Evolutionary conservation across 257 asterid genomes (phyloP).

Genomic region (Osmanthus fragrans): DNA sequence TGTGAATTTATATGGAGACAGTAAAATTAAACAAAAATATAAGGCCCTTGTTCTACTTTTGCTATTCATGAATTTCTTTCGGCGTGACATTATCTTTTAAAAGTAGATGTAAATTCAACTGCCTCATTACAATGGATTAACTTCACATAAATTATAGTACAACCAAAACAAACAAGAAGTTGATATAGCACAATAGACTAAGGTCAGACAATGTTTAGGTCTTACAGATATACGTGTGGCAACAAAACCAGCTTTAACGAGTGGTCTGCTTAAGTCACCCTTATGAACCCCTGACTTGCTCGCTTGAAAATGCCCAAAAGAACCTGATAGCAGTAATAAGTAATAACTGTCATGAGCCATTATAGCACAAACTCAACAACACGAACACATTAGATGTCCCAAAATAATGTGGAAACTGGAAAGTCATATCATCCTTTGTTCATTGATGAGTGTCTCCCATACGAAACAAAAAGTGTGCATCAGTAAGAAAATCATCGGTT

Average conservation of each 20-base stretch:
- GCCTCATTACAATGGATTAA: background rate
- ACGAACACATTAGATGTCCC: constrained; percentile 11
- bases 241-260: constrained; percentile 93
- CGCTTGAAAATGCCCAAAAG: constrained; percentile 98
- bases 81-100: background rate
- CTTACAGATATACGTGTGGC: constrained; percentile 97
- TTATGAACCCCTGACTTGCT: constrained; percentile 93
- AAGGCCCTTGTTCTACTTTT: background rate
- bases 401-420: constrained; percentile 17
- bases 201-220: constrained; percentile 3
- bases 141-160: background rate
- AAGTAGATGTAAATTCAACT: background rate
- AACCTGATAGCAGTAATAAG: constrained; percentile 56
- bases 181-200: constrained; percentile 3
- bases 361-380: constrained; percentile 6
- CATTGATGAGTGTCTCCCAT: background rate
- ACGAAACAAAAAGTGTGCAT: background rate
- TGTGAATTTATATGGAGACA: background rate
- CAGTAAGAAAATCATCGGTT: constrained; percentile 6
- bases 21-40: background rate
- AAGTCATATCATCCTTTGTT: constrained; percentile 2
- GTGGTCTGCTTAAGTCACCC: constrained; percentile 69
- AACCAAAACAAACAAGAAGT: constrained; percentile 2
- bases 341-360: constrained; percentile 5
- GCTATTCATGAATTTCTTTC: background rate